Conservation (phyloP, 2,329 filamentous ascomycete species). For the Fonsecaea pedrosoi region DNA sequence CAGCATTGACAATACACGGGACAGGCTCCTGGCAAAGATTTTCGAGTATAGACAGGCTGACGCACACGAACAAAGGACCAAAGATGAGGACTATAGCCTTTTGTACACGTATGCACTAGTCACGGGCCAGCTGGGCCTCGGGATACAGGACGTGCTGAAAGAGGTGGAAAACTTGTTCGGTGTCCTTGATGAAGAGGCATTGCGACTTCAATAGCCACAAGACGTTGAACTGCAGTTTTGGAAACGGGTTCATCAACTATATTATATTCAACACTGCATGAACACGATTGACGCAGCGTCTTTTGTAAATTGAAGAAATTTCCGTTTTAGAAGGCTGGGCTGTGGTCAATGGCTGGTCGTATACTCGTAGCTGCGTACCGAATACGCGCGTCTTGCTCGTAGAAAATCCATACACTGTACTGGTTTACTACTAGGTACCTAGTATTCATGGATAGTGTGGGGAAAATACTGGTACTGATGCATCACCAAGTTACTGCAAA, state of each 20-base stretch:
- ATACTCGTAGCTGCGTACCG: not conserved
- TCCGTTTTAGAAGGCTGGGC: not conserved
- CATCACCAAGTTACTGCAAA: not conserved
- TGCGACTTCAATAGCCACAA: constrained; percentile 58
- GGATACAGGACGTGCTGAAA: constrained; percentile 60
- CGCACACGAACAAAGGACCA: constrained; percentile 53
- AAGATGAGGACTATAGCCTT: constrained; percentile 78
- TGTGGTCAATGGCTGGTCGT: not conserved
- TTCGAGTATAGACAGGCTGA: constrained; percentile 82
- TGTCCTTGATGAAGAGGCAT: constrained; percentile 65
- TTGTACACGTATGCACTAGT: constrained; percentile 84
- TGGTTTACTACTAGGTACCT: no score
- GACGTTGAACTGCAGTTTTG: not conserved
- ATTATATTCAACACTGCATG: not conserved
- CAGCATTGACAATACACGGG: constrained; percentile 78
- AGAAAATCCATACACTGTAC: not conserved
- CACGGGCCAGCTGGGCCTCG: constrained; percentile 64
- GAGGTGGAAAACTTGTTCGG: constrained; percentile 68
- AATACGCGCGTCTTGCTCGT: not conserved
- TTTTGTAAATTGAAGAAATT: not conserved
- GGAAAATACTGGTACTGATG: not conserved
- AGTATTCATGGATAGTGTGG: no score
- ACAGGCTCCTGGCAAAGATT: constrained; percentile 83
- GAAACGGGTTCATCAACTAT: not conserved
- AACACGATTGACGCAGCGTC: not conserved